These are phyloP conservation scores for Tuber umbilicatum DNA, from an alignment of 495 filamentous ascomycete species.

Conservation along the genomic window DNA sequence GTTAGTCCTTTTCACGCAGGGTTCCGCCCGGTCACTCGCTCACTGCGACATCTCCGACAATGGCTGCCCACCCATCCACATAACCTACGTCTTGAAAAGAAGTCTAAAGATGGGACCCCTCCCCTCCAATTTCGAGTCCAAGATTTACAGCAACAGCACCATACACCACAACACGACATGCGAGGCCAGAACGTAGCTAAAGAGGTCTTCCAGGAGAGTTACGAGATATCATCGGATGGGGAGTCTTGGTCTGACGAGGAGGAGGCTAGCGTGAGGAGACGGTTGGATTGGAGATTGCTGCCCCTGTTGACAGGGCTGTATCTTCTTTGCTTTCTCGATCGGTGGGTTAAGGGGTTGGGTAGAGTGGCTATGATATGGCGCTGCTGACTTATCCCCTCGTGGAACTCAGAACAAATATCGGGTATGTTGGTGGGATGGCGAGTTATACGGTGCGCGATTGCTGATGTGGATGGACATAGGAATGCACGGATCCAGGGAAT, in stretches of 20 bases:
- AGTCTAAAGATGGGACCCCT: background rate
- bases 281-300: slow-evolving; percentile 51
- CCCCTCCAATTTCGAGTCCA: background rate
- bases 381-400: background rate
- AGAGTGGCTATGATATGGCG: background rate
- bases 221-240: background rate
- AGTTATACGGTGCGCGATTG: background rate
- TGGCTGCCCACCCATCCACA: too few species aligned
- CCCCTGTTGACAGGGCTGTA: slow-evolving; percentile 52
- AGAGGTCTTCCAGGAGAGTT: background rate
- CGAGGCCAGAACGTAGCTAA: background rate
- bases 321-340: slow-evolving; percentile 57
- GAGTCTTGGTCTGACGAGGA: slow-evolving; percentile 48
- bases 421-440: slow-evolving; percentile 9
- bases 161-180: background rate
- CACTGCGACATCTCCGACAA: too few species aligned
- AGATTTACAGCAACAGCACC: background rate
- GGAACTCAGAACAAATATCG: slow-evolving; percentile 33
- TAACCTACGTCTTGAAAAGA: background rate
- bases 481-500: slow-evolving; percentile 54
- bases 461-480: slow-evolving; percentile 36
- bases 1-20: too few species aligned
- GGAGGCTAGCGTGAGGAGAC: slow-evolving; percentile 49
- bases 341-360: slow-evolving; percentile 32
- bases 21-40: too few species aligned